phyloP scores from a whole-genome alignment of 1,284 basidiomycete species.

The Ustilago tritici region DNA sequence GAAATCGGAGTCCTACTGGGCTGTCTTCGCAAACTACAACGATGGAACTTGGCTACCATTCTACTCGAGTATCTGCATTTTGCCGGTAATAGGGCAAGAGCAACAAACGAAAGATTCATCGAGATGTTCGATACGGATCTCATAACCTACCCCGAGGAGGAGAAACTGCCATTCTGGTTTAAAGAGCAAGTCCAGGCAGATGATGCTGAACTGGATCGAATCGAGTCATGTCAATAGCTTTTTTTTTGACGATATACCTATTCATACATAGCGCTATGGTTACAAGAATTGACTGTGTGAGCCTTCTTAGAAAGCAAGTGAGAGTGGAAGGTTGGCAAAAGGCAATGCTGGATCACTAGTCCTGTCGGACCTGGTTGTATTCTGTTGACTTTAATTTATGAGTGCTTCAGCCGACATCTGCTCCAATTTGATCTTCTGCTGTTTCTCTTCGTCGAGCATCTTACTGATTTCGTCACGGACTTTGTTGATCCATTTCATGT shows the following conservation, averaged over 20 bases:
- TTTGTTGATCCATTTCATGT: slow-evolving; percentile 29
- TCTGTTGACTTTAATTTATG: slow-evolving; percentile 1
- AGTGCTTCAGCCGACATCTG: slow-evolving; percentile 15
- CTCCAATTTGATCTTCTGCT: slow-evolving; percentile 17
- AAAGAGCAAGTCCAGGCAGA: slow-evolving; percentile 47
- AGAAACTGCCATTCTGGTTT: slow-evolving; percentile 59
- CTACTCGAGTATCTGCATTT: slow-evolving; percentile 65
- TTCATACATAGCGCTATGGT: neutral
- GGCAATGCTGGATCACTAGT: slow-evolving; percentile 8
- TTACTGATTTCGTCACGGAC: slow-evolving; percentile 30
- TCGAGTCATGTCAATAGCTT: neutral
- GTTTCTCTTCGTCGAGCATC: slow-evolving; percentile 38
- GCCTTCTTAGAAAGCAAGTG: slow-evolving; percentile 16
- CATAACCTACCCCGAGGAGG: slow-evolving; percentile 53
- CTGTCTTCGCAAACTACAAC: slow-evolving; percentile 64
- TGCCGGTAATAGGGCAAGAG: slow-evolving; percentile 60
- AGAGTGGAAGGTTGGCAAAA: slow-evolving; percentile 29
- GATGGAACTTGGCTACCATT: slow-evolving; percentile 67
- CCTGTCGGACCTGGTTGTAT: neutral
- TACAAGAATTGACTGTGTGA: neutral
- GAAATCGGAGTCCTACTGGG: slow-evolving; percentile 64
- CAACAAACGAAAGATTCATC: slow-evolving; percentile 65
- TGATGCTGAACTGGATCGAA: slow-evolving; percentile 43
- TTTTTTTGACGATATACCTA: slow-evolving; percentile 14
- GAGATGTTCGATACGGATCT: slow-evolving; percentile 68